Evolutionary conservation across 2,329 filamentous ascomycete genomes (phyloP).

Genomic region (Alternaria ethzedia): DNA sequence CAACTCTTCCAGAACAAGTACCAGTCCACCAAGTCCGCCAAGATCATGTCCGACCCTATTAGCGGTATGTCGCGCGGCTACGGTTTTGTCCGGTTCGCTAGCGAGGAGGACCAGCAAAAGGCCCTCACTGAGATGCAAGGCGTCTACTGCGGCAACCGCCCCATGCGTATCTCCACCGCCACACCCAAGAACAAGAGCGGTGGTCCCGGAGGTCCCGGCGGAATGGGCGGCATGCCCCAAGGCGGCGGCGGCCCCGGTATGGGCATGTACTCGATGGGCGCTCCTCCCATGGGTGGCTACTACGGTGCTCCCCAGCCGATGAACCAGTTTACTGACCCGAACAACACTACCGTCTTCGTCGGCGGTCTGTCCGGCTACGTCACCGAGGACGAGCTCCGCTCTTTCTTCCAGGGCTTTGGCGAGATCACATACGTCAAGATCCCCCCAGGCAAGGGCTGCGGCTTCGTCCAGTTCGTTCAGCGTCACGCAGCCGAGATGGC

Average conservation of each 20-base stretch:
- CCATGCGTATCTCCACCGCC: conserved; percentile 97
- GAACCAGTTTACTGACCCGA: conserved; percentile 99
- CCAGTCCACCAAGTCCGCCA: conserved; percentile 97
- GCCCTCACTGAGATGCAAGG: conserved; percentile 98
- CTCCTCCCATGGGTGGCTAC: conserved; percentile 67
- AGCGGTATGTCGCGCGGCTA: conserved; percentile 97
- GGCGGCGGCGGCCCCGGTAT: conserved; percentile 49
- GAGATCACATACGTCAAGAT: conserved; percentile 99
- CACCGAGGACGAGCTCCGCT: conserved; percentile 98
- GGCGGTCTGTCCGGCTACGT: conserved; percentile 97
- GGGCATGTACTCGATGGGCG: conserved; percentile 74
- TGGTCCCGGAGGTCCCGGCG: conserved; percentile 60
- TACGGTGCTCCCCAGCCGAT: conserved; percentile 77
- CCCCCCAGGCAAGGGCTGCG: conserved; percentile 96
- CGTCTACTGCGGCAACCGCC: conserved; percentile 97
- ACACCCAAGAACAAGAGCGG: conserved; percentile 89
- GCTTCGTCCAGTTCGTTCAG: conserved; percentile 99
- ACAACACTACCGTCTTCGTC: conserved; percentile 99
- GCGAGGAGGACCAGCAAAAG: conserved; percentile 94
- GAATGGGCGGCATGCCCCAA: conserved; percentile 57
- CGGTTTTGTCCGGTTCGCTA: conserved; percentile 95
- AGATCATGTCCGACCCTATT: conserved; percentile 99
- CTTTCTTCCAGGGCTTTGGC: conserved; percentile 99
- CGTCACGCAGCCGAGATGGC: conserved; percentile 99
- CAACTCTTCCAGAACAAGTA: conserved; percentile 97